These are phyloP conservation scores for Cucurbita moschata DNA, from an alignment of 306 rosid genomes.

Conservation along the genomic window DNA sequence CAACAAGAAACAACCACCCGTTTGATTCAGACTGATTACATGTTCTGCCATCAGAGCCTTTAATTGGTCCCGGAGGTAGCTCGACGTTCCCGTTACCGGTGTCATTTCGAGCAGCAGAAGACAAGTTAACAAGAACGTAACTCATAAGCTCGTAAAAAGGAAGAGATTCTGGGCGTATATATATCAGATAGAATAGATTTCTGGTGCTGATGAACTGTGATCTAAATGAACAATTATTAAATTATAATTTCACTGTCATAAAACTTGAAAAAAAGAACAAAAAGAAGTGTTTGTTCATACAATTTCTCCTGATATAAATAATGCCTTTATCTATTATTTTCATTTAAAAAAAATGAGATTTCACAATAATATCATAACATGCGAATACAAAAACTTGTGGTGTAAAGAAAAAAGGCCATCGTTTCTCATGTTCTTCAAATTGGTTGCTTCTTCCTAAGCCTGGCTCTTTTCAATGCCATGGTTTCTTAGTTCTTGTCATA, in stretches of 20 bases:
- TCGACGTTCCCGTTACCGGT: too few species aligned
- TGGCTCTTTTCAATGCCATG: background rate
- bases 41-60: too few species aligned
- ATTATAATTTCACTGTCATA: slow-evolving; percentile 7
- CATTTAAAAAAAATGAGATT: slow-evolving; percentile 7
- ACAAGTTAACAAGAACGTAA: slow-evolving; percentile 56
- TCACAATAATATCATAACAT: slow-evolving; percentile 18
- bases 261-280: background rate
- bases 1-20: too few species aligned
- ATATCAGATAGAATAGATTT: background rate
- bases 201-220: background rate
- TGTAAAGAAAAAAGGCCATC: background rate
- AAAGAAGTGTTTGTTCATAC: background rate
- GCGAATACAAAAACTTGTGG: slow-evolving; percentile 8
- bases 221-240: background rate
- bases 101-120: slow-evolving; percentile 66
- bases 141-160: slow-evolving; percentile 76
- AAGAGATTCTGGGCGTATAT: slow-evolving; percentile 70
- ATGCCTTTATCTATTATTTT: slow-evolving; percentile 9
- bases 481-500: slow-evolving; percentile 1
- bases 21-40: too few species aligned
- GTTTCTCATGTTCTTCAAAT: background rate
- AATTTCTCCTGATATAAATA: background rate
- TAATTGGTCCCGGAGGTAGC: background rate
- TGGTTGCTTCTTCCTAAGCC: background rate